Conservation (phyloP, 805 yeast genomes). For the Kluyveromyces aestuarii region DNA sequence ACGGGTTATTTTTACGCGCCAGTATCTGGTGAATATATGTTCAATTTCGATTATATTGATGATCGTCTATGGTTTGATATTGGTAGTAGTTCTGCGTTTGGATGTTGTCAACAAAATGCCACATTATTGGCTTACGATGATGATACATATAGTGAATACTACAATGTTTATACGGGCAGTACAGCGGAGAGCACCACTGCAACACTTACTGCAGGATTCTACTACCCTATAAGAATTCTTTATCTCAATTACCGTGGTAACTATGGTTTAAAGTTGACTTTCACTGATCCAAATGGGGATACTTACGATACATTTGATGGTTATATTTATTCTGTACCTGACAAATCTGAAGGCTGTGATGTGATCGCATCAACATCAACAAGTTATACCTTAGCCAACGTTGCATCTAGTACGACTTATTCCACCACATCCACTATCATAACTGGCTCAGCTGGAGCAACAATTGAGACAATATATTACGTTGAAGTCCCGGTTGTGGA, state of each 20-base stretch:
- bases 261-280: constrained; percentile 11
- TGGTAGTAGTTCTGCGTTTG: constrained; percentile 26
- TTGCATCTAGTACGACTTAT: background rate
- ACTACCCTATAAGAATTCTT: constrained; percentile 25
- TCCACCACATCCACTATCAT: constrained; percentile 1
- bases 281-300: constrained; percentile 15
- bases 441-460: background rate
- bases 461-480: constrained; percentile 1
- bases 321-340: constrained; percentile 10
- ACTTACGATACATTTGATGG: constrained; percentile 10
- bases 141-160: background rate
- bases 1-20: constrained; percentile 23
- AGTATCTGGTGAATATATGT: constrained; percentile 23
- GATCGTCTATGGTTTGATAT: constrained; percentile 27
- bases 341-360: constrained; percentile 3
- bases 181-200: constrained; percentile 3
- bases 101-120: constrained; percentile 24
- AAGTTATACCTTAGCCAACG: background rate
- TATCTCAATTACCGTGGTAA: constrained; percentile 15
- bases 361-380: constrained; percentile 5
- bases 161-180: background rate
- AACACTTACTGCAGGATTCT: constrained; percentile 19
- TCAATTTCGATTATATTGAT: constrained; percentile 21
- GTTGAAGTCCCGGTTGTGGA: constrained; percentile 7
- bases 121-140: background rate